Base-by-base conservation (phyloP, 352 stramenopile genomes). In the Pythium oligandrum region DNA sequence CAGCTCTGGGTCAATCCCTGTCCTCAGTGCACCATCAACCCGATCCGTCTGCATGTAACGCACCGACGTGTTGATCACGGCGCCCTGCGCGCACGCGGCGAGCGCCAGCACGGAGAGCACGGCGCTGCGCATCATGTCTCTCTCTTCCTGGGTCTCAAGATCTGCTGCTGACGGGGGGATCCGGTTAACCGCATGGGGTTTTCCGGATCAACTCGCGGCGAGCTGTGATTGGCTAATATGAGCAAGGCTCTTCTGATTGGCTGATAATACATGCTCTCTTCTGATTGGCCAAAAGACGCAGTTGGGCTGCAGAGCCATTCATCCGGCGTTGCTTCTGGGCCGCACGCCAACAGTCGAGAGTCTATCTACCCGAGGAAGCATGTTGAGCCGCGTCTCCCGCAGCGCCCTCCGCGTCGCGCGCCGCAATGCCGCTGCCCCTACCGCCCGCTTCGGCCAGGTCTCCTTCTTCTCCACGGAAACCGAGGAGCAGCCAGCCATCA, bases 21-120 rank as follows among this genome's bases (percentile, higher is more conserved):
- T 48, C 9, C 9, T 48, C 43, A 11, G 17, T 48, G 38, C 38
- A 43, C 38, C 1, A 43, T 43, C 38, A 43, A 43, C 38, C 38
- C 43, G 43, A 31, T 48, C 43, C 9, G 43, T 30, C 43, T 31
- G 46, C 46, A 52, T 38, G 37, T 51, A 47, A 57, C 63, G 33
- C 57, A 90, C 80, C 70, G 74, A 86, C 44, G 76, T 85, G 68
- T 93, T 95, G 51, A 93, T 65, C 34, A 93, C 61, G 31, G 66
- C 70, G 26, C 51, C 82, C 31, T 83, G 53, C 30, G 63, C 53
- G 40, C 57, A 59, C 34, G 76, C 51, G 44, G 61, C 54, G 37
- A 75, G 54, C 40, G 67, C 53, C 54, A 71, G 44, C 40, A 83
- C 55, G 45, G 58, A 49, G 55, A 61, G 53, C 55, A 58, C 66